Percentiles rank a stretch among this genome's conserved stretches.
Evolutionary conservation across 2,329 filamentous ascomycete genomes (phyloP).

Genomic region (Penicillium occitanis): DNA sequence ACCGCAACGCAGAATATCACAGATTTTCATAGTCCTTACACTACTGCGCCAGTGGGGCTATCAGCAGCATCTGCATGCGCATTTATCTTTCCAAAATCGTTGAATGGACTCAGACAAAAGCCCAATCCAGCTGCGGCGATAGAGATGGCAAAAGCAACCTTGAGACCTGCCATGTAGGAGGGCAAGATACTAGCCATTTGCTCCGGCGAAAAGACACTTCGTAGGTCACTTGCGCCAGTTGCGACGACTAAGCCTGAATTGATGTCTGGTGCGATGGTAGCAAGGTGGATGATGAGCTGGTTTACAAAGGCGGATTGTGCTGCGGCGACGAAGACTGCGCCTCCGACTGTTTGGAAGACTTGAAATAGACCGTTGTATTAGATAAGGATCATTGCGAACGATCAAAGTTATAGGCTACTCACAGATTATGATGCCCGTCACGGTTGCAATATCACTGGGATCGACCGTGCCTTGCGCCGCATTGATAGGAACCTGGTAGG

Average conservation of each 20-base stretch:
- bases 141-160: constrained; percentile 5
- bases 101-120: neutral
- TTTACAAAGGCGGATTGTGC: constrained; percentile 4
- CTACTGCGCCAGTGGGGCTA: neutral
- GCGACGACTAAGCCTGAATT: neutral
- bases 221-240: neutral
- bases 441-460: constrained; percentile 24
- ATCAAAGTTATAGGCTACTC: neutral
- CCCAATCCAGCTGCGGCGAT: neutral
- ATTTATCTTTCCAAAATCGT: constrained; percentile 8
- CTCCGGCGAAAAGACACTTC: neutral
- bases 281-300: neutral
- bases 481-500: constrained; percentile 24
- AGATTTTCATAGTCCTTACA: constrained; percentile 11
- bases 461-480: constrained; percentile 25
- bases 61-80: neutral
- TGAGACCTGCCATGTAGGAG: constrained; percentile 5
- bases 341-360: constrained; percentile 9
- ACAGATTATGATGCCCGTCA: constrained; percentile 27
- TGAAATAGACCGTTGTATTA: neutral
- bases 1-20: neutral
- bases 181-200: neutral
- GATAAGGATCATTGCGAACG: neutral
- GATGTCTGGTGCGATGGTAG: constrained; percentile 1
- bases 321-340: neutral